A percentile compares a stretch with the other conserved stretches of the same genome.
These are phyloP conservation scores for Penicillium sclerotigenum DNA, from an alignment of 2,329 filamentous ascomycete genomes.

Conservation along the genomic window DNA sequence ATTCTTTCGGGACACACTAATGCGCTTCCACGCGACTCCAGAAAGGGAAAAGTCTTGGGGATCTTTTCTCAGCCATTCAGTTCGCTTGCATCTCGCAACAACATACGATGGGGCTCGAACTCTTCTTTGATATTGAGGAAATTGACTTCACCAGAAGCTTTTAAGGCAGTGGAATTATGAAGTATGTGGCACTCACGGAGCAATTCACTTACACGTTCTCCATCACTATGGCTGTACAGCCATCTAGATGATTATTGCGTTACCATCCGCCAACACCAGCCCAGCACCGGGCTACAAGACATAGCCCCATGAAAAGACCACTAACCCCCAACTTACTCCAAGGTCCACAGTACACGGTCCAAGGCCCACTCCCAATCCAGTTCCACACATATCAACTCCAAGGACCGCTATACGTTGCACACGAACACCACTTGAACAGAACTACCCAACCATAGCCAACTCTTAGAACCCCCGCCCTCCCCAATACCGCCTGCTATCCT, in stretches of 20 bases:
- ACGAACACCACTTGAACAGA: not conserved
- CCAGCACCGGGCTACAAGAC: not conserved
- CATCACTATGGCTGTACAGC: too few relatives aligned
- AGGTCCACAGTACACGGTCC: not conserved
- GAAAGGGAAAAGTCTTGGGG: not conserved
- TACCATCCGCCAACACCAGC: not conserved
- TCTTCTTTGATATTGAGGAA: not conserved
- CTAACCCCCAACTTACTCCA: not conserved
- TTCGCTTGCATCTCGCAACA: not conserved
- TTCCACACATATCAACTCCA: not conserved
- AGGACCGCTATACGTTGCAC: not conserved
- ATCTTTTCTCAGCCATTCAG: not conserved
- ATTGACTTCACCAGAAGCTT: not conserved
- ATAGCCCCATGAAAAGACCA: not conserved
- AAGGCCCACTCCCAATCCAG: not conserved
- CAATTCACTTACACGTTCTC: not conserved
- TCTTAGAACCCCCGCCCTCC: not conserved
- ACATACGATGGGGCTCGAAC: not conserved
- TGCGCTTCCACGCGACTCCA: not conserved
- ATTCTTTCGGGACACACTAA: not conserved
- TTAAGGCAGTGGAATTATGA: not conserved
- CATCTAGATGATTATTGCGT: not conserved
- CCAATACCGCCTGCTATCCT: slow-evolving; percentile 50
- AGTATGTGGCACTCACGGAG: not conserved
- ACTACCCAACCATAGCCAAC: not conserved